A percentile compares a stretch with the other conserved stretches of the same genome.
Conservation (phyloP, 2,329 filamentous ascomycete genomes). For the Talaromyces atroroseus region DNA sequence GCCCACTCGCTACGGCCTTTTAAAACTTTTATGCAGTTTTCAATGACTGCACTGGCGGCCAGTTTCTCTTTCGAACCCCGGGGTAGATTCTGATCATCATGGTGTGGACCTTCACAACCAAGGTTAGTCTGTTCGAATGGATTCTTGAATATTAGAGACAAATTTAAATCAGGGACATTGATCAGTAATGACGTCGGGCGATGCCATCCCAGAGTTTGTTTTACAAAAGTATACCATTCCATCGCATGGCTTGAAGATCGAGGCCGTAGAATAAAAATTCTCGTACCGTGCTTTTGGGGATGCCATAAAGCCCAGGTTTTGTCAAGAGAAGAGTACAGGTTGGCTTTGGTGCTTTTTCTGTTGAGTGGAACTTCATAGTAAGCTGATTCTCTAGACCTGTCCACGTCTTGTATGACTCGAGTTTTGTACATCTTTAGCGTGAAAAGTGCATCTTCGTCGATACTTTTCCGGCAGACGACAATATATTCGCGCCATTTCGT, state of each 20-base stretch:
- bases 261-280: slow-evolving; percentile 59
- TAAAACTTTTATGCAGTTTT: slow-evolving; percentile 55
- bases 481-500: slow-evolving; percentile 64
- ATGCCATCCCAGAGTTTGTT: slow-evolving; percentile 54
- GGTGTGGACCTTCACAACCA: slow-evolving; percentile 38
- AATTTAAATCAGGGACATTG: slow-evolving; percentile 57
- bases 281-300: slow-evolving; percentile 48
- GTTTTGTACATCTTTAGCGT: slow-evolving; percentile 57
- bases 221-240: slow-evolving; percentile 65
- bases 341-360: slow-evolving; percentile 51
- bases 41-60: slow-evolving; percentile 53
- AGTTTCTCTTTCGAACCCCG: slow-evolving; percentile 45
- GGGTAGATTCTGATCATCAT: slow-evolving; percentile 26
- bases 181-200: slow-evolving; percentile 54
- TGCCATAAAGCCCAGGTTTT: slow-evolving; percentile 62
- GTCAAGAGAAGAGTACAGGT: slow-evolving; percentile 61
- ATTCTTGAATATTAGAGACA: slow-evolving; percentile 54
- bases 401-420: slow-evolving; percentile 57
- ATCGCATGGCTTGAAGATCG: slow-evolving; percentile 57
- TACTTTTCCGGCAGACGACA: slow-evolving; percentile 56
- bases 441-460: slow-evolving; percentile 51
- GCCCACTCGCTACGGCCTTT: slow-evolving; percentile 53
- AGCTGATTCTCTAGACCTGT: slow-evolving; percentile 49
- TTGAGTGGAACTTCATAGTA: slow-evolving; percentile 55
- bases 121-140: slow-evolving; percentile 52